Evolutionary conservation across 139 green algal species (phyloP), one percentile per base, ranked within the genome.

Genomic region (Picocystis salinarum): DNA sequence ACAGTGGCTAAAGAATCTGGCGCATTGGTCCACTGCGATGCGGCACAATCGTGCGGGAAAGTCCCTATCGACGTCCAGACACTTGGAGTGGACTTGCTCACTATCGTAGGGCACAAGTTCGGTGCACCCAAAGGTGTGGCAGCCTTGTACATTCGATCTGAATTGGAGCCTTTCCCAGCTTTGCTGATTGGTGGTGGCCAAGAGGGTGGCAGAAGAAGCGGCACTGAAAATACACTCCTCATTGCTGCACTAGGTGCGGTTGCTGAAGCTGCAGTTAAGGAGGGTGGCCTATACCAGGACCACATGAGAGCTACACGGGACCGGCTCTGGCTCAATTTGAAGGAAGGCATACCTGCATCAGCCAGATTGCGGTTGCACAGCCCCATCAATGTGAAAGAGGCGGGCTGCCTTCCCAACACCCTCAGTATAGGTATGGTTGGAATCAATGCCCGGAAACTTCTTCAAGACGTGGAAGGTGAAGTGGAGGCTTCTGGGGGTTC

Each of bases 81-180:
- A 9, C 56, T 90, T 33, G 59, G 59, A 0, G 69, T 90, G 6
- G 77, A 91, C 46, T 27, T 77, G 42, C 48, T 81, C 13, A 90
- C 78, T 0, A 49, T 77, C 34, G 74, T 83, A 15, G 73, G 75
- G 0, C 73, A 85, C 58, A 85, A 85, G 56, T 80, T 90, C 59
- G 79, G 79, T 0, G 79, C 76, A 5, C 73, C 79, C 24, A 91
- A 91, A 52, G 50, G 23, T 13, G 56, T 90, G 17, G 78, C 70
- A 15, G 78, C 75, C 28, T 58, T 91, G 23, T 90, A 71, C 46
- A 48, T 85, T 5, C 52, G 64, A 52, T 59, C 46, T 3, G 46
- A 11, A 15, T 23, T 33, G 6, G 45, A 23, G 28, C 30, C 42
- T 23, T 45, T 20, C 25, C 26, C 23, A 17, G 28, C 11, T 36